These are phyloP conservation scores for Xylaria sp. DNA, from an alignment of 495 filamentous ascomycete genomes.

Conservation along the genomic window DNA sequence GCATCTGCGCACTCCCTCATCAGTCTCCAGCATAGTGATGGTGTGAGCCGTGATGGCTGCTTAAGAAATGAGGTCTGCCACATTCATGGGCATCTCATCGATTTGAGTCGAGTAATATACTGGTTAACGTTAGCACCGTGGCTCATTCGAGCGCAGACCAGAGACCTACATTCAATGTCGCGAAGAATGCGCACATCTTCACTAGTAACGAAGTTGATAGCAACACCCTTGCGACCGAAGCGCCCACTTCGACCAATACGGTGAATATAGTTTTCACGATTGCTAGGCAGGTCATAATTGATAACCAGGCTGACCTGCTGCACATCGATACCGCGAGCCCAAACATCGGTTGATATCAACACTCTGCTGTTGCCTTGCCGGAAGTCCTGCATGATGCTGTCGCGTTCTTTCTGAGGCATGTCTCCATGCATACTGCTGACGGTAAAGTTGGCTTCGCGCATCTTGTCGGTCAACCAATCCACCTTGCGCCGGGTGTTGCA, in stretches of 20 bases:
- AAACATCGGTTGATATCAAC: slow-evolving; percentile 97
- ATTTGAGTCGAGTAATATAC: slow-evolving; percentile 98
- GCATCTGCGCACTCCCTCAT: slow-evolving; percentile 28
- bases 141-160: slow-evolving; percentile 25
- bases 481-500: slow-evolving; percentile 99
- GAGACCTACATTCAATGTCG: slow-evolving; percentile 82
- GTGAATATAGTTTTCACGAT: slow-evolving; percentile 99
- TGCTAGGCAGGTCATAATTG: slow-evolving; percentile 97
- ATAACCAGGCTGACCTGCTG: slow-evolving; percentile 99
- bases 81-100: slow-evolving; percentile 99
- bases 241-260: slow-evolving; percentile 94
- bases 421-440: slow-evolving; percentile 99
- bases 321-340: slow-evolving; percentile 98
- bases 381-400: slow-evolving; percentile 99
- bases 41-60: not conserved
- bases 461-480: slow-evolving; percentile 99
- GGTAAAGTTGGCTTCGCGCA: slow-evolving; percentile 97
- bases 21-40: slow-evolving; percentile 16
- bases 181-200: slow-evolving; percentile 97
- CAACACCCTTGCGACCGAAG: slow-evolving; percentile 98
- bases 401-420: slow-evolving; percentile 97
- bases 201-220: slow-evolving; percentile 98
- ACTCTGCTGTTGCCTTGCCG: slow-evolving; percentile 94
- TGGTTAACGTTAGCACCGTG: slow-evolving; percentile 48
- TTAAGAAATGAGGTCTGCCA: slow-evolving; percentile 65